Base-by-base conservation (phyloP, 108 stramenopile genomes). In the Mediolabrus comicus region DNA sequence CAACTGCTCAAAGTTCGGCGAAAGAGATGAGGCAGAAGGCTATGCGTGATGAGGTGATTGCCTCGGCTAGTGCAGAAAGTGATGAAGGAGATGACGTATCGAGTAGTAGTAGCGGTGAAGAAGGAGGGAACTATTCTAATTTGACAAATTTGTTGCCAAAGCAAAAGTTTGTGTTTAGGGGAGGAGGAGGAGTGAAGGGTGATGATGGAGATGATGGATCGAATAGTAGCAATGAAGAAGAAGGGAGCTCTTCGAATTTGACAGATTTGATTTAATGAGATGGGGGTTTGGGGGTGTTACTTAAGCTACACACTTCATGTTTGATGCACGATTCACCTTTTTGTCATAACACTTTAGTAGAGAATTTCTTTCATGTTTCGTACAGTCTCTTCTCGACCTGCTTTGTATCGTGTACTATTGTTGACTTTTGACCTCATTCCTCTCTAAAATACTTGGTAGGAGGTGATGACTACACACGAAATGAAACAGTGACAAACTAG, bases 1-100 rank as follows among this genome's bases (percentile, higher is more conserved):
- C n/a, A n/a, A n/a, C n/a, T n/a, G n/a, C n/a, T n/a, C n/a, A n/a
- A n/a, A n/a, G n/a, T n/a, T n/a, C n/a, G 4, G 25, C 28, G 57
- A 39, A 57, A 57, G 55, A 57, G 12, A 25, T 27, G 38, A 30
- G 22, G 57, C 57, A 59, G 39, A 11, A 32, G 25, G 68, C 35
- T 6, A 59, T 43, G 14, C 33, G 39, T 0, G 14, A 69, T 52
- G 57, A 59, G 33, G 19, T 67, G 19, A 41, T 53, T 28, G 53
- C 49, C 34, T 14, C 56, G 16, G 56, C 55, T 19, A 16, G 19
- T 49, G 19, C 22, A 22, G 19, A 17, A 7, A 6, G 19, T 17
- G 41, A 0, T 43, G 17, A 6, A 9, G 46, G 22, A 8, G 19
- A 49, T 9, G 46, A 49, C 22, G 46, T 5, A 11, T 16, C 41